A percentile compares a stretch with the other conserved stretches of the same genome.
Evolutionary conservation across 305 asterid species (phyloP).

Genomic region (Fraxinus floribunda): DNA sequence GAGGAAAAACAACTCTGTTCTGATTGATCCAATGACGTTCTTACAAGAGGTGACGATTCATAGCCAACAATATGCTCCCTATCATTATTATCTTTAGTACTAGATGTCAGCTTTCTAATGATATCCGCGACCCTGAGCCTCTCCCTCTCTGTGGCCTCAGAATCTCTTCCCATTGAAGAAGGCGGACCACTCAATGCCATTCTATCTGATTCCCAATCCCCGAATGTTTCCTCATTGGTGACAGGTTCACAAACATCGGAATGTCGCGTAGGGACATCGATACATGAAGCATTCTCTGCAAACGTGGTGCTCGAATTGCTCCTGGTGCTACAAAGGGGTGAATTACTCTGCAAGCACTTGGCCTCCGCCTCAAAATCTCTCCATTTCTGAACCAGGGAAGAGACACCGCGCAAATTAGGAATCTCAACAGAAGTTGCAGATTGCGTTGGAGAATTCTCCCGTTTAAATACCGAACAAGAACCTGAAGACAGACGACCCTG

Average conservation of each 20-base stretch:
- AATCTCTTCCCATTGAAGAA: constrained; percentile 44
- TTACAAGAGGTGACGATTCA: constrained; percentile 40
- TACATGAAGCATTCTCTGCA: constrained; percentile 11
- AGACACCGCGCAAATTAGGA: constrained; percentile 55
- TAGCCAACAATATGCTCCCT: constrained; percentile 19
- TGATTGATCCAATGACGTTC: constrained; percentile 40
- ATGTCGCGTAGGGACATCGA: background rate
- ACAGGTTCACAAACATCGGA: constrained; percentile 30
- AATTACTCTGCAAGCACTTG: constrained; percentile 16
- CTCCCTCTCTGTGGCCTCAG: constrained; percentile 63
- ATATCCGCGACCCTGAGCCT: constrained; percentile 71
- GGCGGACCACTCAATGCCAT: constrained; percentile 37
- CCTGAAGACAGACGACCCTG: background rate
- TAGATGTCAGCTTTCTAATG: constrained; percentile 50
- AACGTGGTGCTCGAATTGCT: constrained; percentile 18
- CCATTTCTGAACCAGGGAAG: constrained; percentile 80
- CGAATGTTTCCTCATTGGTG: constrained; percentile 38
- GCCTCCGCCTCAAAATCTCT: constrained; percentile 59
- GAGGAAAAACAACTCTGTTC: constrained; percentile 38
- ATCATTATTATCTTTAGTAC: constrained; percentile 34
- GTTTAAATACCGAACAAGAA: background rate
- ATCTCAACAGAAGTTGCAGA: constrained; percentile 28
- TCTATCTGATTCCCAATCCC: constrained; percentile 65
- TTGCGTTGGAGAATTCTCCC: constrained; percentile 2
- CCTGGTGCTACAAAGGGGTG: constrained; percentile 13